Evolutionary conservation across 768 basidiomycete genomes (phyloP).

Genomic region (Kwoniella dendrophila): DNA sequence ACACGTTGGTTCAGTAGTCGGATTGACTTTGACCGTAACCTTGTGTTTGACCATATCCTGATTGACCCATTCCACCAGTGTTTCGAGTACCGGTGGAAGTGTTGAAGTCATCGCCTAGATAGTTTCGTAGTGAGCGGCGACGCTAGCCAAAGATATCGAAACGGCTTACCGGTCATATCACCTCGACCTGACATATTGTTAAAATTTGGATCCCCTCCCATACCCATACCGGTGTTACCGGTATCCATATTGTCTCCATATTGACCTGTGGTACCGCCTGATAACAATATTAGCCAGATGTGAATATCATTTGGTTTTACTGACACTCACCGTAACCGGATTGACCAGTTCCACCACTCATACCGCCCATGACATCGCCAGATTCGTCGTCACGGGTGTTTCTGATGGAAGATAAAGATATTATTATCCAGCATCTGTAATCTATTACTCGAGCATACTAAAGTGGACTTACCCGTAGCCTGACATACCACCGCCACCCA

Average conservation of each 20-base stretch:
- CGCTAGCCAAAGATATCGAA: neutral
- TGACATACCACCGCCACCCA: neutral
- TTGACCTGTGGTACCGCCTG: neutral
- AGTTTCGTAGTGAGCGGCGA: neutral
- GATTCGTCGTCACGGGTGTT: neutral
- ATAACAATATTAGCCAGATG: neutral
- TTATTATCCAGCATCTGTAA: neutral
- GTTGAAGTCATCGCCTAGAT: slow-evolving; percentile 5
- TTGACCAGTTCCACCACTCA: slow-evolving; percentile 3
- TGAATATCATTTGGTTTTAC: neutral
- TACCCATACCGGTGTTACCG: neutral
- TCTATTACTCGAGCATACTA: neutral
- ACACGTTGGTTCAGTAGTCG: slow-evolving; percentile 7
- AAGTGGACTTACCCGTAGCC: slow-evolving; percentile 3
- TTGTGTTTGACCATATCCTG: slow-evolving; percentile 4
- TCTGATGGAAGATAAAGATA: neutral
- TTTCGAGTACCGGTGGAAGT: neutral
- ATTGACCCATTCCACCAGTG: neutral
- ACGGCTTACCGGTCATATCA: slow-evolving; percentile 1
- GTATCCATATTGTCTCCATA: neutral
- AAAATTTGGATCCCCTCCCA: neutral
- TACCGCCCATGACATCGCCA: slow-evolving; percentile 1
- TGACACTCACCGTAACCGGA: slow-evolving; percentile 3
- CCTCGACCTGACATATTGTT: slow-evolving; percentile 4
- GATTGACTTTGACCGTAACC: slow-evolving; percentile 13